A percentile compares a stretch with the other conserved stretches of the same genome.
These are phyloP conservation scores for Fusarium nisikadoi DNA, from an alignment of 2,329 filamentous ascomycete genomes.

Conservation along the genomic window DNA sequence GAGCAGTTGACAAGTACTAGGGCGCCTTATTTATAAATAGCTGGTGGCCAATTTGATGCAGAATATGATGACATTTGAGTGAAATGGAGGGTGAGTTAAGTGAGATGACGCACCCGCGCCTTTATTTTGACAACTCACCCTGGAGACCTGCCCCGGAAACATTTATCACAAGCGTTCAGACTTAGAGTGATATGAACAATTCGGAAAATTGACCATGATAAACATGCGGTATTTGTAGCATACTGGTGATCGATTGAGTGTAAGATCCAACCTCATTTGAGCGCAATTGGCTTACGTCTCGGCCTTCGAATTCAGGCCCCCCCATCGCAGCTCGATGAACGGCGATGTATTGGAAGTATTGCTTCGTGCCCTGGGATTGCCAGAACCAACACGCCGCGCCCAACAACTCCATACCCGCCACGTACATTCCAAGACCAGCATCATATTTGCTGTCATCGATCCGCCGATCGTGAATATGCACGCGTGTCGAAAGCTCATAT, in stretches of 20 bases:
- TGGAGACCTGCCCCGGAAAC: no score
- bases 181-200: no score
- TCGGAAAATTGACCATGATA: no score
- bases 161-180: no score
- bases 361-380: not conserved
- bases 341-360: not conserved
- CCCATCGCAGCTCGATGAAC: not conserved
- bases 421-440: accelerated
- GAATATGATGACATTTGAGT: not conserved
- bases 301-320: no score
- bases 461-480: accelerated
- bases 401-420: accelerated
- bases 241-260: no score
- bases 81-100: not conserved
- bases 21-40: not conserved
- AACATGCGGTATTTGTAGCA: no score
- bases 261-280: no score
- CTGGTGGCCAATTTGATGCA: not conserved
- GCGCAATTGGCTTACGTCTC: no score
- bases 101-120: not conserved
- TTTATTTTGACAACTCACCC: constrained; percentile 2
- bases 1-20: accelerated
- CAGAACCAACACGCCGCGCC: not conserved
- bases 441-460: accelerated
- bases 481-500: accelerated